Evolutionary conservation across 768 basidiomycete species (phyloP).

Genomic region (Cantharellus anzutake): DNA sequence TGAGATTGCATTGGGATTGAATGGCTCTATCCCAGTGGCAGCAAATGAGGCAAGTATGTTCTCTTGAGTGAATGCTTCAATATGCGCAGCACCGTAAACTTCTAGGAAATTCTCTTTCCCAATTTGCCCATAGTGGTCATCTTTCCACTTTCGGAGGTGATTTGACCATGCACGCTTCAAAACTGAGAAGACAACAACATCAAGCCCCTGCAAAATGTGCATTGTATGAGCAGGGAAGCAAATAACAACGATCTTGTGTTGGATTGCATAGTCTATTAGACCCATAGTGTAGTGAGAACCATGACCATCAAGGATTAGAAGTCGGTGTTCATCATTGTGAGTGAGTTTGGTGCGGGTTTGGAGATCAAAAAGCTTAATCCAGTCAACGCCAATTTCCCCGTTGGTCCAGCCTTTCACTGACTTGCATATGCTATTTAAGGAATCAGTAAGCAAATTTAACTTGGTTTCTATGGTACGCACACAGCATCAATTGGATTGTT

Average conservation of each 20-base stretch:
- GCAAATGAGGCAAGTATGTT: constrained; percentile 22
- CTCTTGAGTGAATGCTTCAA: constrained; percentile 12
- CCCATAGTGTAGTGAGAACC: constrained; percentile 22
- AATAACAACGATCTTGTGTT: constrained; percentile 22
- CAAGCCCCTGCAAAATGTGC: constrained; percentile 12
- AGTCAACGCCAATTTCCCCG: neutral
- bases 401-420: constrained; percentile 2
- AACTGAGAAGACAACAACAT: constrained; percentile 6
- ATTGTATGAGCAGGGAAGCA: constrained; percentile 29
- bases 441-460: neutral
- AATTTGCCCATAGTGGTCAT: constrained; percentile 14
- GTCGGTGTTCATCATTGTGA: constrained; percentile 9
- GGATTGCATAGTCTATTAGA: constrained; percentile 22
- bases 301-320: constrained; percentile 30
- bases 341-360: constrained; percentile 21
- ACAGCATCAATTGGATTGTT: constrained; percentile 1
- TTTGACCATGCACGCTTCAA: constrained; percentile 18
- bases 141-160: constrained; percentile 15
- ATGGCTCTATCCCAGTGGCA: constrained; percentile 23
- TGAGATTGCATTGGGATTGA: constrained; percentile 19
- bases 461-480: neutral
- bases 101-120: constrained; percentile 21
- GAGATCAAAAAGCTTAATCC: constrained; percentile 17
- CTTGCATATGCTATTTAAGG: neutral
- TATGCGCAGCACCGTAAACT: constrained; percentile 16